These are phyloP conservation scores for Colletotrichum kahawae DNA, from an alignment of 2,329 filamentous ascomycete species.

Conservation along the genomic window DNA sequence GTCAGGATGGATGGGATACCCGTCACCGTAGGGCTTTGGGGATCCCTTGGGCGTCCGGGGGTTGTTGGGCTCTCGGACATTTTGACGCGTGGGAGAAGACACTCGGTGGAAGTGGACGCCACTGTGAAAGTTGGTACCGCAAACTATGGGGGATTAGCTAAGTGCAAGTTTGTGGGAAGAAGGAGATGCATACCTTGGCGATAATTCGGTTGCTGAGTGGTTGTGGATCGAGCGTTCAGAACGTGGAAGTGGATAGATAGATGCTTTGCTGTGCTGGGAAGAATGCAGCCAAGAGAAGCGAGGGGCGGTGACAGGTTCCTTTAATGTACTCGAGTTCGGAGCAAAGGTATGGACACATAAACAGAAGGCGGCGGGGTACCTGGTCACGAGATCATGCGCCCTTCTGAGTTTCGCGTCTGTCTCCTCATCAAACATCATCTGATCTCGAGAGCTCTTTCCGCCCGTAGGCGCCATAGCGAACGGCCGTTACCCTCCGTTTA, in stretches of 20 bases:
- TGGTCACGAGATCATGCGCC: constrained; percentile 4
- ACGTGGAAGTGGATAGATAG: not conserved
- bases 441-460: not conserved
- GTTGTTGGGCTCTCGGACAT: constrained; percentile 16
- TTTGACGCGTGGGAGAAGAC: not conserved
- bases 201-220: not conserved
- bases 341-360: not conserved
- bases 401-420: constrained; percentile 13
- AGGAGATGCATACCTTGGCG: not conserved
- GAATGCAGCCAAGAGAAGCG: not conserved
- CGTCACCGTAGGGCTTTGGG: constrained; percentile 6
- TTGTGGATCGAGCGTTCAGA: not conserved
- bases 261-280: not conserved
- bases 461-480: constrained; percentile 2
- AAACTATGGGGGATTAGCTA: not conserved
- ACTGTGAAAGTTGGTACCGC: not conserved
- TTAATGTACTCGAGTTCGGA: not conserved
- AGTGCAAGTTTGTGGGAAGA: not conserved
- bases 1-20: constrained; percentile 17
- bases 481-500: not conserved
- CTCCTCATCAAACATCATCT: constrained; percentile 21
- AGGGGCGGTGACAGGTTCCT: not conserved
- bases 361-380: not conserved
- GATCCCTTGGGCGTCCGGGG: not conserved
- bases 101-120: not conserved